Evolutionary conservation across 192 early-diverging fungal species (phyloP), one percentile per base, ranked within the genome.

Genomic region (Kappamyces sp.): DNA sequence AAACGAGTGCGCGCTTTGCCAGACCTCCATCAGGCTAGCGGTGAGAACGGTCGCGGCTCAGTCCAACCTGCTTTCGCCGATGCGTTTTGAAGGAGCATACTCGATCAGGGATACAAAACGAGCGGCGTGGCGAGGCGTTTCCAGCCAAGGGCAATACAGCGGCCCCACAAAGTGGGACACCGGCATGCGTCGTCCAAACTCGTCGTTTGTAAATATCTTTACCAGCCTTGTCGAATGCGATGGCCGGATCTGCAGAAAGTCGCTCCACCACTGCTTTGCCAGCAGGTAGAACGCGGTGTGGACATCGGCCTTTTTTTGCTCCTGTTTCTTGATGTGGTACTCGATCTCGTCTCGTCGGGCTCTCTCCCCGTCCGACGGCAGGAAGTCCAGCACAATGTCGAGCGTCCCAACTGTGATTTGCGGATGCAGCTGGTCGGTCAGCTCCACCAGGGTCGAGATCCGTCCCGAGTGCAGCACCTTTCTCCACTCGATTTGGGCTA

Each of bases 181-280:
- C n/a, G 53, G 36, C 9, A 8, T 15, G 2, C 53, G 53, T 37
- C 31, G 41, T 39, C 53, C 53, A 22, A 9, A 5, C 45, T 55
- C 53, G 31, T 55, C 45, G n/a, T 36, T 55, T 39, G 53, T 43
- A 55, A 55, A 55, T 38, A 55, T 36, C n/a, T 55, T 55, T n/a
- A 55, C 53, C 34, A 55, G 31, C 31, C 53, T 55, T 6, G 36
- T 39, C 29, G 34, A 5, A 2, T 55, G 53, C 41, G 34, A 37
- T 39, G 53, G 45, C 3, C 53, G 31, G 30, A 55, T 55, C 31
- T 55, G 53, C 5, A 55, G 34, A 39, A 29, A 55, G 14, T 55
- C 53, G 31, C 45, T 55, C 53, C 53, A 55, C 53, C 53, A 55
- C 43, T 55, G 53, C 45, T 55, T 55, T 11, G 53, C 53, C 29